Evolutionary conservation across 2,329 filamentous ascomycete species (phyloP).

Genomic region (Exophiala dermatitidis): DNA sequence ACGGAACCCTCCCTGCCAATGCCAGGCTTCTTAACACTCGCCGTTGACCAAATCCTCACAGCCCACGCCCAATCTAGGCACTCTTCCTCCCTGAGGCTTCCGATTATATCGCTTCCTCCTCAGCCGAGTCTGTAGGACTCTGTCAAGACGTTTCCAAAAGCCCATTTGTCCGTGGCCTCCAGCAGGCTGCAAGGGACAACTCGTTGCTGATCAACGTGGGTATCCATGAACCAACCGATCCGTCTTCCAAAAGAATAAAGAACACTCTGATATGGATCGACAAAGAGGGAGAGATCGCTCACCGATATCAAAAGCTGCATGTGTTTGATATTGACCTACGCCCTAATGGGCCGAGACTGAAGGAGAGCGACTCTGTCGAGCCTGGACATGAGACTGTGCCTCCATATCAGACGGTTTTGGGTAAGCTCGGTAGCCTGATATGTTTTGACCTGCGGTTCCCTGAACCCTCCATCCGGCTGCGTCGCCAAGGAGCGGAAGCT

Average conservation of each 20-base stretch:
- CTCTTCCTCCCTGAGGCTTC: constrained; percentile 89
- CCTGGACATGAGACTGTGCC: constrained; percentile 54
- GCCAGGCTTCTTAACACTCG: constrained; percentile 4
- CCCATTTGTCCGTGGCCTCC: constrained; percentile 70
- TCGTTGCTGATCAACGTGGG: constrained; percentile 73
- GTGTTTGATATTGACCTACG: constrained; percentile 68
- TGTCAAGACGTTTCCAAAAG: constrained; percentile 59
- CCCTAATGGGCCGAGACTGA: constrained; percentile 45
- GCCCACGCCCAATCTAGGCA: constrained; percentile 42
- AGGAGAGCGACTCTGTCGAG: constrained; percentile 62
- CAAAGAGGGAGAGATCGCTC: constrained; percentile 49
- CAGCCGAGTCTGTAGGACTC: constrained; percentile 62
- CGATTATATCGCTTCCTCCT: constrained; percentile 72
- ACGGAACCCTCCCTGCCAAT: neutral
- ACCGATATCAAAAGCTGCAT: constrained; percentile 80
- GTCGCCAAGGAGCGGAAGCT: constrained; percentile 61
- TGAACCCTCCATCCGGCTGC: constrained; percentile 63
- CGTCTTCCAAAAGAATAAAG: constrained; percentile 46
- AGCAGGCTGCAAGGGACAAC: constrained; percentile 57
- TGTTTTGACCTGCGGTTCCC: constrained; percentile 89
- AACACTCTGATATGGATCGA: constrained; percentile 64
- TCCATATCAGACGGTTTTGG: constrained; percentile 67
- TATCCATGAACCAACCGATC: constrained; percentile 65
- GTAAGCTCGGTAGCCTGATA: constrained; percentile 70
- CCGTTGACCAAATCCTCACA: constrained; percentile 15